A percentile compares a stretch with the other conserved stretches of the same genome.
Conservation (phyloP, 306 rosid genomes). For the Quercus ilex region DNA sequence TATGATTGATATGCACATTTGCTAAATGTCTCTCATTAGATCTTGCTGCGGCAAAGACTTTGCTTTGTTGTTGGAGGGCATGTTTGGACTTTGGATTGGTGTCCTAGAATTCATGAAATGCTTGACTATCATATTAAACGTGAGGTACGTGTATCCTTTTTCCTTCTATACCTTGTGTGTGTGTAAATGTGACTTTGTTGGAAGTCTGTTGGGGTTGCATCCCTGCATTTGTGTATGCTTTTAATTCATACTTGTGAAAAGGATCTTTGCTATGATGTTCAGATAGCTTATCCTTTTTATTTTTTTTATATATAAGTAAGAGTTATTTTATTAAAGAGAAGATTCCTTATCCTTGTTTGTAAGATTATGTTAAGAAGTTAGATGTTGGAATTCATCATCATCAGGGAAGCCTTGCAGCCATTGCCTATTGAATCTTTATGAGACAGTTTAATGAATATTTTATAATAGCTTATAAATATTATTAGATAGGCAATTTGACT, state of each 20-base stretch:
- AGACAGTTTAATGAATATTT: too few relatives aligned
- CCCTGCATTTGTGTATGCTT: background rate
- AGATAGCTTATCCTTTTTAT: background rate
- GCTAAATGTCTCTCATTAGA: conserved; percentile 17
- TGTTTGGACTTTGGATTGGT: conserved; percentile 95
- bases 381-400: background rate
- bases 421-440: too few relatives aligned
- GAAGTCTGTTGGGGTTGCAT: background rate
- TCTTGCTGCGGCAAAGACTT: conserved; percentile 59
- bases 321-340: too few relatives aligned
- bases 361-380: background rate
- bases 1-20: background rate
- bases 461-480: too few relatives aligned
- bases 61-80: conserved; percentile 82
- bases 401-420: too few relatives aligned
- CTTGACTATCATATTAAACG: conserved; percentile 48
- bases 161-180: background rate
- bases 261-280: background rate
- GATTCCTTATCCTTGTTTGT: background rate
- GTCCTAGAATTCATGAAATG: conserved; percentile 60
- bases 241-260: background rate
- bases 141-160: conserved; percentile 51
- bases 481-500: too few relatives aligned
- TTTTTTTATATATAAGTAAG: too few relatives aligned
- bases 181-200: background rate